Evolutionary conservation across 441 rosid species (phyloP), one percentile per base, ranked within the genome.

Genomic region (Cnidoscolus chayamansa): DNA sequence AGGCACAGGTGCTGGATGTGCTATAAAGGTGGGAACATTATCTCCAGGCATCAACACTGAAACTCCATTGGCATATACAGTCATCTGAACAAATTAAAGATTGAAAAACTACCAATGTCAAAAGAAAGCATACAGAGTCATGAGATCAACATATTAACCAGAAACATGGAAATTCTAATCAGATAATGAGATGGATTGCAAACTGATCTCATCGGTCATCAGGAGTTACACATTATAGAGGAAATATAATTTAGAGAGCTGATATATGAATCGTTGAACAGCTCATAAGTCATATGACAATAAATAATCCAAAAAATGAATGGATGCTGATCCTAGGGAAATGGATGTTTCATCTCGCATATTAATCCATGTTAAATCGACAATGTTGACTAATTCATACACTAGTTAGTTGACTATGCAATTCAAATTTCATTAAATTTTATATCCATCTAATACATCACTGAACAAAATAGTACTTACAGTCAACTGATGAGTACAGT

Each of bases 21-120:
- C 99, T 9, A 96, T 89, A 84, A 90, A 96, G 1, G 98, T 86
- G 17, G 99, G 99, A 20, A 96, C 74, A 32, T 84, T 81, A 30
- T 91, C 93, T 47, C 99, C 99, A 0, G 99, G 99, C 99, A 96
- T 96, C 84, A 96, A 71, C 9, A 93, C 99, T 1, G 97, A 93
- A 61, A 93, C 97, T 19, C 96, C 99, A 40, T 72, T 88, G 16
- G 92, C 77, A 72, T 93, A 95, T 51, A 84, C 77, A 32, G 90
- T 85, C 96, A 87, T 86, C 98, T 96, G 91, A 77, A 75, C 13
- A 76, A 66, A 70, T 40, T 67, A 4, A 67, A 57, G 0, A 57
- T 0, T 9, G 12, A 35, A 40, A 6, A 40, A 40, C 45, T 40
- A 40, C 7, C 45, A 40, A 40, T 40, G 45, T 40, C 6, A 40